Percentiles rank a stretch among this genome's conserved stretches.
phyloP scores from a whole-genome alignment of 2,329 filamentous ascomycete genomes.

The Seiridium unicorne region DNA sequence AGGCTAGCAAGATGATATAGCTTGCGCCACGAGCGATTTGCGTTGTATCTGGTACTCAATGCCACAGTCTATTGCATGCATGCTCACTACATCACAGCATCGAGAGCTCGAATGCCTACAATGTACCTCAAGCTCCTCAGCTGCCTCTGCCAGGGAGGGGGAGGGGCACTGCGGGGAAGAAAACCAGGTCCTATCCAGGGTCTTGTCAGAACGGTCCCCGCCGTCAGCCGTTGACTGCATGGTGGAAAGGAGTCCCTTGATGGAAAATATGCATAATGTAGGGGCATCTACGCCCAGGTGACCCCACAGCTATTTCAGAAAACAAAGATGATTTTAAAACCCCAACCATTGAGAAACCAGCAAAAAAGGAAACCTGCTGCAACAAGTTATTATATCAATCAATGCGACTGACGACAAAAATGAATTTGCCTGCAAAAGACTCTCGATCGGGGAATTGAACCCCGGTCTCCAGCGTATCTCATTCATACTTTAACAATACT shows the following conservation, averaged over 20 bases:
- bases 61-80: too few relatives aligned
- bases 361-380: not conserved
- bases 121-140: not conserved
- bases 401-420: not conserved
- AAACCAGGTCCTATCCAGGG: not conserved
- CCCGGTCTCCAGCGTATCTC: slow-evolving; percentile 9
- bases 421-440: not conserved
- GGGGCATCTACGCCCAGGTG: not conserved
- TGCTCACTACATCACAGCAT: not conserved
- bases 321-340: not conserved
- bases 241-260: not conserved
- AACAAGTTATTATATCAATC: not conserved
- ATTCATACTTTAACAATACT: not conserved
- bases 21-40: not conserved
- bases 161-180: not conserved
- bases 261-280: not conserved
- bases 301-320: not conserved
- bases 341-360: not conserved
- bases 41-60: not conserved
- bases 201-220: not conserved
- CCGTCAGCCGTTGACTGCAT: not conserved
- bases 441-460: slow-evolving; percentile 13
- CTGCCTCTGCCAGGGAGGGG: not conserved
- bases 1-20: not conserved
- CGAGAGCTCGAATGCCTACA: not conserved